Evolutionary conservation across 1,284 basidiomycete species (phyloP).

Genomic region (Retiboletus flavoniger): DNA sequence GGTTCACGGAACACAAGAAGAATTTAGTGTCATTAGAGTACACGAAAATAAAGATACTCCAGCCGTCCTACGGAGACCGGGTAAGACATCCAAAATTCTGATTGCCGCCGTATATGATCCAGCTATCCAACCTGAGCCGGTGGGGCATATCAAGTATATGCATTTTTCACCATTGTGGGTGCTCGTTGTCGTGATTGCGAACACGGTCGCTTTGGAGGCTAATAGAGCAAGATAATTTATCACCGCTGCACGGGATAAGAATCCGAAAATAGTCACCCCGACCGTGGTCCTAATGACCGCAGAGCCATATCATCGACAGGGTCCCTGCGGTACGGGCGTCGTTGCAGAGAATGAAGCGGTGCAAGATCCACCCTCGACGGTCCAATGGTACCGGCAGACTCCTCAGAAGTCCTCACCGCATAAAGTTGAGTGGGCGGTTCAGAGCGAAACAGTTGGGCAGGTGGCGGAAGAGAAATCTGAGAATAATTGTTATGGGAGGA

Average conservation of each 20-base stretch:
- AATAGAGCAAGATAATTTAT: constrained; percentile 22
- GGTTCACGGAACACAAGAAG: constrained; percentile 12
- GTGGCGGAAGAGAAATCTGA: constrained; percentile 35
- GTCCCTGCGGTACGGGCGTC: constrained; percentile 60
- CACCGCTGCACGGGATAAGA: constrained; percentile 21
- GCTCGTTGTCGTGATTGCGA: constrained; percentile 10
- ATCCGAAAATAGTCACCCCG: constrained; percentile 36
- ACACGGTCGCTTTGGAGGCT: constrained; percentile 17
- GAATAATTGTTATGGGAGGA: constrained; percentile 15
- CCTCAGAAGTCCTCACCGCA: constrained; percentile 29
- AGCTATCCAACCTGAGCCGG: not conserved
- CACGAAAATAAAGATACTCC: constrained; percentile 12
- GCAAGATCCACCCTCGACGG: constrained; percentile 46
- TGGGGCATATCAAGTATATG: constrained; percentile 1
- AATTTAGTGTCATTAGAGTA: constrained; percentile 16
- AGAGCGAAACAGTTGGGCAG: constrained; percentile 31
- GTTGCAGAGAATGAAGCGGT: constrained; percentile 53
- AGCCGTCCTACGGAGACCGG: not conserved
- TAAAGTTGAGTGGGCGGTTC: constrained; percentile 34
- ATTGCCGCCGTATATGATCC: not conserved
- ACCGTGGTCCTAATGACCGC: constrained; percentile 45
- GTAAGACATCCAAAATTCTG: not conserved
- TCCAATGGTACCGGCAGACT: constrained; percentile 27
- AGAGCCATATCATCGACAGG: constrained; percentile 63
- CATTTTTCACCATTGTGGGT: constrained; percentile 6